Base-by-base conservation (phyloP, 129 eudicot species). In the Erigeron canadensis region DNA sequence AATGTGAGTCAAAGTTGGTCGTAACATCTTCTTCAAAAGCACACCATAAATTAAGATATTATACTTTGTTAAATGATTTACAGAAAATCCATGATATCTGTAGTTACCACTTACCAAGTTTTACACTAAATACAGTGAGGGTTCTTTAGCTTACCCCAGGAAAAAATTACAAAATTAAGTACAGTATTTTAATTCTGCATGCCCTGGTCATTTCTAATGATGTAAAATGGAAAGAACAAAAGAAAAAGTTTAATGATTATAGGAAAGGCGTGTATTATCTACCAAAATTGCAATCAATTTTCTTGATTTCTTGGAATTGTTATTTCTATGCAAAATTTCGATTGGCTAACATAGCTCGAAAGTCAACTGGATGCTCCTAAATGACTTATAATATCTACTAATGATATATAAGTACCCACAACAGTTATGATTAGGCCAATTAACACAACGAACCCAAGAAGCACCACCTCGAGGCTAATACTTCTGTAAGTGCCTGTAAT, bases 401-500 rank as follows among this genome's bases (percentile, higher is more conserved):
- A 6, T 34, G 98, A 78, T 58, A 81, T 81, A 53, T 87, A 93
- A 63, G 95, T 87, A 54, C 95, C 96, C 65, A 81, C 64, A 22
- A 93, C 73, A 7, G 88, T 73, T 13, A 84, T 58, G 23, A 70
- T 10, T n/a, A 83, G 5, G 8, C 98, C 96, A 21, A 79, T 67
- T 5, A 83, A 15, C 50, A 87, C 64, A 22, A 79, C 81, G 12
- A 75, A 74, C 19, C 73, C 60, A 28, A 89, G 60, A 23, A 73
- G 7, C 15, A 81, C 76, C 63, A 54, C 7, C 76, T 93, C 88
- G 16, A 81, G 15, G 13, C 91, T 86, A 64, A 84, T 17, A 58
- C 78, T 83, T 43, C 67, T 75, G 41, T 84, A 74, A 50, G 37
- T 60, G 0, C 93, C 88, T 0, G 87, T 76, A 34, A 94, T 89